Evolutionary conservation across 2,329 filamentous ascomycete genomes (phyloP).

Genomic region (Pseudogymnoascus sp.): DNA sequence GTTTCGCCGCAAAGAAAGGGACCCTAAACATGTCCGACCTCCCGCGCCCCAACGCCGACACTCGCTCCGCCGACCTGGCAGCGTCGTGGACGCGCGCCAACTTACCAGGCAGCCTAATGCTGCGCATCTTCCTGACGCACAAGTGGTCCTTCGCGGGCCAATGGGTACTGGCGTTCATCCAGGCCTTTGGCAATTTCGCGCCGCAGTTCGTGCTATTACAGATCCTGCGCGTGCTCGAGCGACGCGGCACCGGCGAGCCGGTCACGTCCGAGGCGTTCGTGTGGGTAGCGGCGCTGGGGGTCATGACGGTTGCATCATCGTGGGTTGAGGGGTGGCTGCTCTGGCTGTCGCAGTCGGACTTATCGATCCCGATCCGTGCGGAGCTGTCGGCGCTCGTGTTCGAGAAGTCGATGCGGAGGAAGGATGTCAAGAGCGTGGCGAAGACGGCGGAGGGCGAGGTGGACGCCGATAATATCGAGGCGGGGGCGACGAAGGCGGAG

Average conservation of each 20-base stretch:
- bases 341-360: constrained; percentile 57
- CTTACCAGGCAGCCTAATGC: constrained; percentile 50
- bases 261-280: constrained; percentile 52
- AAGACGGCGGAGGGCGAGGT: constrained; percentile 39
- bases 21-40: constrained; percentile 57
- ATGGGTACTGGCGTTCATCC: constrained; percentile 46
- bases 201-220: constrained; percentile 64
- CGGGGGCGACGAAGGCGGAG: constrained; percentile 25
- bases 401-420: constrained; percentile 67
- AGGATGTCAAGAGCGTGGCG: constrained; percentile 61
- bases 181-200: constrained; percentile 46
- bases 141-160: constrained; percentile 50
- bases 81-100: constrained; percentile 42
- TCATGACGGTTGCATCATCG: constrained; percentile 44
- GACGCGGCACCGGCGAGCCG: constrained; percentile 37
- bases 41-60: constrained; percentile 50
- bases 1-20: constrained; percentile 48
- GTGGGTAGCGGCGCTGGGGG: constrained; percentile 60
- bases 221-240: constrained; percentile 59
- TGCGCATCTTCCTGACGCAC: constrained; percentile 53
- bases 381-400: constrained; percentile 69
- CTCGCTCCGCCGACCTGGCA: constrained; percentile 44
- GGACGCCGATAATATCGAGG: constrained; percentile 20
- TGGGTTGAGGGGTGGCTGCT: constrained; percentile 60
- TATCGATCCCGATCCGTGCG: constrained; percentile 60